Base-by-base conservation (phyloP, 2,329 filamentous ascomycete species). In the Xylariales sp. region DNA sequence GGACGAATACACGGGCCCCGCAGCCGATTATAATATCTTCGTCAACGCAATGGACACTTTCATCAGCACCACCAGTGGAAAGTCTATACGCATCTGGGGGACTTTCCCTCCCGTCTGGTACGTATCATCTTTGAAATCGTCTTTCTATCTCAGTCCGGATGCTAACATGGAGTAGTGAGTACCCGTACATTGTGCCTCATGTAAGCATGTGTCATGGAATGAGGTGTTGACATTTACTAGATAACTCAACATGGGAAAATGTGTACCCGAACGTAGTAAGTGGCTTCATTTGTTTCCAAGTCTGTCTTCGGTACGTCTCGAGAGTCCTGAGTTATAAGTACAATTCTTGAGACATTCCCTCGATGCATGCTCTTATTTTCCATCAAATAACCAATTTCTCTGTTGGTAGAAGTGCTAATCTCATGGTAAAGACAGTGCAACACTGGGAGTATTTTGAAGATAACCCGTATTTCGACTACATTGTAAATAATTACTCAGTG, bases 381-480 rank as follows among this genome's bases (percentile, higher is more conserved):
- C n/a, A n/a, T n/a, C n/a, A n/a, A n/a, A n/a, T n/a, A n/a, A n/a
- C n/a, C n/a, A n/a, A n/a, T n/a, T n/a, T n/a, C n/a, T n/a, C n/a
- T n/a, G n/a, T n/a, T n/a, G n/a, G n/a, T n/a, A n/a, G n/a, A n/a
- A n/a, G n/a, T n/a, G n/a, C n/a, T n/a, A n/a, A n/a, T n/a, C n/a
- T n/a, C n/a, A n/a, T n/a, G n/a, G n/a, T 14, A 8, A 8, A 39
- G 37, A 32, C 68, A 2, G 63, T 77, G 16, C 74, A 78, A 52
- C 76, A 80, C 50, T 78, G 73, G 74, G 70, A 71, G 32, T 73
- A 64, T 48, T 73, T 69, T 28, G 72, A 76, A 45, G 74, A 71
- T 3, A 68, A 77, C 40, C 71, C 74, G 0, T 58, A 69, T 25
- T 57, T 53, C 36, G 60, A 61, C 46, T 73, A 58, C 53, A 67